A percentile compares a stretch with the other conserved stretches of the same genome.
phyloP scores from a whole-genome alignment of 805 yeast species.

The Zygoascus bituminiphila region DNA sequence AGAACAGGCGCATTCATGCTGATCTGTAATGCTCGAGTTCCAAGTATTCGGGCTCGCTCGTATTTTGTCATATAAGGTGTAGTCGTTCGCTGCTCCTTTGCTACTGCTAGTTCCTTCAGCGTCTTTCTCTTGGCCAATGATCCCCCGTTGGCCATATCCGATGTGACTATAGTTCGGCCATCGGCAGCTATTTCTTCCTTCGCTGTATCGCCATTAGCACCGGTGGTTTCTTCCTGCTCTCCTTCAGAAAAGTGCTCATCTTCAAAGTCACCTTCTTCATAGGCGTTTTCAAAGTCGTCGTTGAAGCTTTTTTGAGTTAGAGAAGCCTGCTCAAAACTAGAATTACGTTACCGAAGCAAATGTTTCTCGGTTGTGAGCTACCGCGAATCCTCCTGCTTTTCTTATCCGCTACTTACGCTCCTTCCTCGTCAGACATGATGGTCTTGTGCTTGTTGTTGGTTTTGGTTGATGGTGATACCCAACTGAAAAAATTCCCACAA shows the following conservation, averaged over 20 bases:
- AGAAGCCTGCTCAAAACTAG: neutral
- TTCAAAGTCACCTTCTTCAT: slow-evolving; percentile 63
- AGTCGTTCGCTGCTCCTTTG: slow-evolving; percentile 81
- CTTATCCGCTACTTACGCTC: slow-evolving; percentile 25
- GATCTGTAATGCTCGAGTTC: slow-evolving; percentile 95
- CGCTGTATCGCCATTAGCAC: slow-evolving; percentile 37
- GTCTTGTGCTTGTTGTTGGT: too few relatives aligned
- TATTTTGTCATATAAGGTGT: slow-evolving; percentile 99
- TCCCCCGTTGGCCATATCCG: slow-evolving; percentile 42
- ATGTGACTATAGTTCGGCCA: slow-evolving; percentile 64
- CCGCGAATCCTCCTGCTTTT: too few relatives aligned
- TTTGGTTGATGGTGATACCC: too few relatives aligned
- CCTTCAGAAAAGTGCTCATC: slow-evolving; percentile 61
- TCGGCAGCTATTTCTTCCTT: slow-evolving; percentile 51
- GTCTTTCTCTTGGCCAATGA: slow-evolving; percentile 45
- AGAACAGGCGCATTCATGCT: slow-evolving; percentile 98
- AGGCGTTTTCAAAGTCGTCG: slow-evolving; percentile 31
- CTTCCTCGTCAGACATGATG: slow-evolving; percentile 38
- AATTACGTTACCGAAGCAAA: too few relatives aligned
- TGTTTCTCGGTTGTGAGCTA: too few relatives aligned
- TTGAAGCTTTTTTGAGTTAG: slow-evolving; percentile 38
- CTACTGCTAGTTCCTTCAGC: slow-evolving; percentile 73
- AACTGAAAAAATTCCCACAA: too few relatives aligned
- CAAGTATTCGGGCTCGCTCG: slow-evolving; percentile 95
- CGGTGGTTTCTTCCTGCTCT: slow-evolving; percentile 50